phyloP scores from a whole-genome alignment of 78 protist genomes.

The Goniomonas avonlea region DNA sequence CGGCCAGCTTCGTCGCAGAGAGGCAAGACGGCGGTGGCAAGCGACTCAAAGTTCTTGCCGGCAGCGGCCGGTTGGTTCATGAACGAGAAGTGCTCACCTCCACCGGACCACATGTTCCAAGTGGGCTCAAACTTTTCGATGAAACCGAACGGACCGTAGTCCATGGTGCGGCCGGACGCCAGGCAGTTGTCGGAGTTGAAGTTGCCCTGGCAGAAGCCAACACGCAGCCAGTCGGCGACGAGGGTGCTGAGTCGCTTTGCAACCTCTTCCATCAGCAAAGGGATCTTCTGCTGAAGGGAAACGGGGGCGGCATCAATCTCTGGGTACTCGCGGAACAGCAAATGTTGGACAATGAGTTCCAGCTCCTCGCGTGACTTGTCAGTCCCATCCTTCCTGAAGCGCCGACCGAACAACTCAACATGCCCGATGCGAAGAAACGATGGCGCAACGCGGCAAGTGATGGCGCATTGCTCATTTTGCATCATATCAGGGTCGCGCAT shows the following conservation, averaged over 20 bases:
- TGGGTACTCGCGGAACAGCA: conserved; percentile 8
- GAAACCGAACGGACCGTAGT: conserved; percentile 81
- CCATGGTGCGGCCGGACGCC: conserved; percentile 66
- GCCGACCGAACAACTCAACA: conserved; percentile 27
- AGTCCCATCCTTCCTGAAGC: background rate
- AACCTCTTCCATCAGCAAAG: background rate
- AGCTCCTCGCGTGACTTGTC: background rate
- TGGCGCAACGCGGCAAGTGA: conserved; percentile 62
- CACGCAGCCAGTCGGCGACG: conserved; percentile 26
- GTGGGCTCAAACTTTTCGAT: conserved; percentile 34
- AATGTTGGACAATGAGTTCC: background rate
- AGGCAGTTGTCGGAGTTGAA: conserved; percentile 72
- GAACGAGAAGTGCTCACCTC: conserved; percentile 15
- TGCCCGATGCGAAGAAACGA: conserved; percentile 68
- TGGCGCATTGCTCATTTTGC: conserved; percentile 49
- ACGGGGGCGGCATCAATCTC: background rate
- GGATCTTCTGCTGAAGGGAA: background rate
- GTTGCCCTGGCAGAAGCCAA: conserved; percentile 36
- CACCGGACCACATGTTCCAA: background rate
- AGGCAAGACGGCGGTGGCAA: background rate
- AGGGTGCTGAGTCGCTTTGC: conserved; percentile 10
- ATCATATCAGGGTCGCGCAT: conserved; percentile 20
- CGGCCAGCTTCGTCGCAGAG: background rate
- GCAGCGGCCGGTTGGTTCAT: conserved; percentile 23
- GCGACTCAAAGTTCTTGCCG: background rate